Evolutionary conservation across 176 grass and related monocot genomes (phyloP).

Genomic region (Rhynchospora pubera): DNA sequence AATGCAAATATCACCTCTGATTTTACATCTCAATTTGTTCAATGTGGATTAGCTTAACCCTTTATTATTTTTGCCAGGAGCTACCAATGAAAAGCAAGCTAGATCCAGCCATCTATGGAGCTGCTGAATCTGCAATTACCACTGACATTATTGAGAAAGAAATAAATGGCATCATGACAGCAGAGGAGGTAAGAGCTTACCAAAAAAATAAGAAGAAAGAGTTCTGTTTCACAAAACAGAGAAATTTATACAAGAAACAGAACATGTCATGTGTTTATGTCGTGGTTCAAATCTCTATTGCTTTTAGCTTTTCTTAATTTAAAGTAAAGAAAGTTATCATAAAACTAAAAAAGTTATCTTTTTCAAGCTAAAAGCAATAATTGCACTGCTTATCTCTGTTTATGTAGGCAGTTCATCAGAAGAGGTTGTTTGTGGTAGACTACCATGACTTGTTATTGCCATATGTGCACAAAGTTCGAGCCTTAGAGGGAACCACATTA

Average conservation of each 20-base stretch:
- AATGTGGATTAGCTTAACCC: neutral
- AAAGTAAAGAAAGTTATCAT: neutral
- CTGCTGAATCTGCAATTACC: slow-evolving; percentile 58
- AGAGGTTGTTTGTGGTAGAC: slow-evolving; percentile 71
- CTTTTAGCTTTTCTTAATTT: neutral
- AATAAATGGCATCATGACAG: slow-evolving; percentile 39
- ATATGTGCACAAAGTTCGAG: slow-evolving; percentile 67
- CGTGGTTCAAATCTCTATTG: neutral
- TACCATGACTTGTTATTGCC: slow-evolving; percentile 77
- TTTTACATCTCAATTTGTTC: neutral
- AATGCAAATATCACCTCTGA: neutral
- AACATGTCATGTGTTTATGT: neutral
- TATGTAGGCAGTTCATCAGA: slow-evolving; percentile 36
- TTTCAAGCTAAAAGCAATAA: neutral
- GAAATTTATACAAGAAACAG: neutral
- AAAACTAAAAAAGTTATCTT: neutral
- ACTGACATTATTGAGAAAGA: slow-evolving; percentile 35
- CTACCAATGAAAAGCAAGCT: slow-evolving; percentile 68
- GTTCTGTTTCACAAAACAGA: neutral
- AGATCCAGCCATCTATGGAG: slow-evolving; percentile 56
- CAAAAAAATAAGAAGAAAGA: neutral
- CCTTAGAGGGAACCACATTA: slow-evolving; percentile 42
- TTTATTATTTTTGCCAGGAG: slow-evolving; percentile 24
- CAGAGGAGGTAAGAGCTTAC: slow-evolving; percentile 32
- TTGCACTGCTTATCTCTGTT: neutral